These are phyloP conservation scores for Candida sphagnicola DNA, from an alignment of 805 yeast species.

Conservation along the genomic window DNA sequence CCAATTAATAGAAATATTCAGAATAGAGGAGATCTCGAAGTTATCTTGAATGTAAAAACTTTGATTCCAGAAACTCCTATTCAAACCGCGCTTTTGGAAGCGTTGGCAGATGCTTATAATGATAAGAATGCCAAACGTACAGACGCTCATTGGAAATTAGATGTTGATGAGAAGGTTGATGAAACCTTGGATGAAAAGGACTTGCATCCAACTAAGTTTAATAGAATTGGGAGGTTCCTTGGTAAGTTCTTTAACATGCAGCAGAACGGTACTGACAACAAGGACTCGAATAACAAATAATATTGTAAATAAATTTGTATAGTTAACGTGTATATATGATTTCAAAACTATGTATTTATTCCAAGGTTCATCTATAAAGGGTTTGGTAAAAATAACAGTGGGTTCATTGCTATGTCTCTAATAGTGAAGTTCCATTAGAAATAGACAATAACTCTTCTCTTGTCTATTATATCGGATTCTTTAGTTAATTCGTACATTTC, in stretches of 20 bases:
- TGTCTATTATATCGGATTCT: constrained; percentile 12
- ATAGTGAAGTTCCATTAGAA: no score
- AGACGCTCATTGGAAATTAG: constrained; percentile 40
- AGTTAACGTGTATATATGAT: constrained; percentile 4
- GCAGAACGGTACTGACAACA: constrained; percentile 9
- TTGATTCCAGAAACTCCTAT: constrained; percentile 75
- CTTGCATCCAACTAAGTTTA: constrained; percentile 48
- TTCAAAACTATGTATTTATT: background rate
- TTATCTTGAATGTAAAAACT: constrained; percentile 66
- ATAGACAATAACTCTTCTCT: constrained; percentile 2
- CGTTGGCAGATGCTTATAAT: constrained; percentile 85
- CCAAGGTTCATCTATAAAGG: no score
- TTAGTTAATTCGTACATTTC: constrained; percentile 24
- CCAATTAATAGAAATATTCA: constrained; percentile 54
- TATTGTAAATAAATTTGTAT: constrained; percentile 9
- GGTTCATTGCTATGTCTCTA: no score
- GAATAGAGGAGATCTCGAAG: constrained; percentile 77
- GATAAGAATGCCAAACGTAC: constrained; percentile 76
- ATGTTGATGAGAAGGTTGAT: constrained; percentile 22
- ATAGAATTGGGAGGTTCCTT: constrained; percentile 55
- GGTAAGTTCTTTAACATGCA: constrained; percentile 52
- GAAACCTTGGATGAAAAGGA: constrained; percentile 29
- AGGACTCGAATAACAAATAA: constrained; percentile 2
- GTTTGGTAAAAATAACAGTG: no score
- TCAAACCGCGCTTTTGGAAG: constrained; percentile 86